Evolutionary conservation across 176 grass and related monocot genomes (phyloP), one percentile per base, ranked within the genome.

Genomic region (Paspalum vaginatum): DNA sequence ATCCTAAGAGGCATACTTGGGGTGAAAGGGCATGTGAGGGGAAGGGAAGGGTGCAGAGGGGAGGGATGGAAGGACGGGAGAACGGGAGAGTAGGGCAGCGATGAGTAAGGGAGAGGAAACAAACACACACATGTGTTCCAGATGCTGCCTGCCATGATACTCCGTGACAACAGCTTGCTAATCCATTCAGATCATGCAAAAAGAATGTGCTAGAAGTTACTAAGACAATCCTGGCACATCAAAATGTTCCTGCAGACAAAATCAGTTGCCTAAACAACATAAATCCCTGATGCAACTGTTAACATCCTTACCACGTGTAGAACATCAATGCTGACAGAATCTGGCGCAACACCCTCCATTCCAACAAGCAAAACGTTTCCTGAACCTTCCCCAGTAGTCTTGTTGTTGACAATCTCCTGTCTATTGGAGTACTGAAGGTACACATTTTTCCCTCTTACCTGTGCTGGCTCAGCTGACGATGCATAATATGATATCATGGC

Each of bases 341-440:
- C 94, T 58, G 91, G 87, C n/a, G 91, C 87, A 22, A 94, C 91
- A 76, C 89, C 94, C 51, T 97, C 94, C 70, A 94, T 85, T 2
- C 91, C 91, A 65, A 97, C 94, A 27, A 94, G 85, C 72, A 97
- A 88, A 49, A 97, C 94, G 45, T 97, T 94, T 54, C 89, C 84
- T 10, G 86, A 83, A 65, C 90, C 71, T 61, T 92, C 94, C 84
- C 91, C 94, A 11, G 84, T 81, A 68, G 74, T 88, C 83, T 94
- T 97, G 81, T 76, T 94, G 59, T 97, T 97, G 64, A 89, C 70
- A 79, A 94, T 97, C 80, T 97, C 94, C 76, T 91, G 85, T 78
- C 91, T 93, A 86, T 97, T 97, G 37, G 94, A 97, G 78, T 97
- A 97, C 76, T 97, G 94, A 82, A 97, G 91, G 77, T 97, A 97